Evolutionary conservation across 306 rosid species (phyloP), one percentile per base, ranked within the genome.

Genomic region (Notholithocarpus densiflorus): DNA sequence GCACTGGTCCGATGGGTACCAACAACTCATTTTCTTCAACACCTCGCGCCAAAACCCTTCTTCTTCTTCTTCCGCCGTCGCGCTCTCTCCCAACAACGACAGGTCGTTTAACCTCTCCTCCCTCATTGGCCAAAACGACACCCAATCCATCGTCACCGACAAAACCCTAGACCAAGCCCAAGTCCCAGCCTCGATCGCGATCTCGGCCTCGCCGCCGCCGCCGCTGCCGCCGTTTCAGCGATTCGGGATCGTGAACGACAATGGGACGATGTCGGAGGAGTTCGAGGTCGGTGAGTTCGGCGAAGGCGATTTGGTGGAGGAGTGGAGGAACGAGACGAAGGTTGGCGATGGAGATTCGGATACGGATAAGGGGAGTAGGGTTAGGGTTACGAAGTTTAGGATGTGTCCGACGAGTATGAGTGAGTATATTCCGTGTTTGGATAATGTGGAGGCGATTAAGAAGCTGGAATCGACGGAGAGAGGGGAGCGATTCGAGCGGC

Each of bases 391-490:
- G 80, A 92, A 77, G 76, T 95, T 95, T 40, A 73, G 79, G 72
- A 75, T 89, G 56, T 95, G 98, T 79, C 79, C 89, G 6, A 68
- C 61, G 18, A 75, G 27, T 52, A 85, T 85, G 97, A 85, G 91
- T 20, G 98, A 95, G 90, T 92, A 86, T 71, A 91, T 95, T 75
- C 98, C 98, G 34, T 95, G 98, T 86, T 87, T 95, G 90, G 98
- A 95, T 81, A 92, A 95, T 74, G 81, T 6, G 5, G 87, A 81
- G 15, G 98, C 93, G 53, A 88, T 91, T 83, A 75, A 75, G 84
- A 84, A 75, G 88, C 90, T 95, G 3, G 75, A 62, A 32, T 90
- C 98, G 4, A 91, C 88, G 19, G 86, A 75, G 26, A 92, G 78
- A 79, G 98, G 98, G 5, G 91, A 95, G 75, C 82, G 74, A 31